These are phyloP conservation scores for Kodamaea arcana DNA, from an alignment of 1,139 yeast species.

Conservation along the genomic window DNA sequence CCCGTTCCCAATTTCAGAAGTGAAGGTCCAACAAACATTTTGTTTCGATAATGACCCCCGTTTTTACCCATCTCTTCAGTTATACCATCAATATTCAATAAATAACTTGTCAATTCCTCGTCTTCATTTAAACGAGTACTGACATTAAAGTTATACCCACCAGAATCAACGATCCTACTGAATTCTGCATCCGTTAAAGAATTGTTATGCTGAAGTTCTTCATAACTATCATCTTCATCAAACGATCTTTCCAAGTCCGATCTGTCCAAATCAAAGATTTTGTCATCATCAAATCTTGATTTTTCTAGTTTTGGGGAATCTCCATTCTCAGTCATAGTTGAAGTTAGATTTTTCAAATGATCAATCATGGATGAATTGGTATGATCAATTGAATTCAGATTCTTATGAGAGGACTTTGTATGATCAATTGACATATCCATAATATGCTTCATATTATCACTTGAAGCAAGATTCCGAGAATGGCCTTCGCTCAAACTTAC, in stretches of 20 bases:
- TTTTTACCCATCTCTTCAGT: slow-evolving; percentile 16
- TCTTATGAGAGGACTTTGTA: too few relatives aligned
- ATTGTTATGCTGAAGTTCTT: not conserved
- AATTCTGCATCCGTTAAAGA: slow-evolving; percentile 13
- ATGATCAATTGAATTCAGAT: too few relatives aligned
- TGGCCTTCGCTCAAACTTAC: too few relatives aligned
- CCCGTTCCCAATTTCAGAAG: not conserved
- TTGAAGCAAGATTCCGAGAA: too few relatives aligned
- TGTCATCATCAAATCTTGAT: not conserved
- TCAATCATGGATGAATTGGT: too few relatives aligned
- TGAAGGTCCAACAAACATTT: slow-evolving; percentile 2
- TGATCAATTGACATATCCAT: too few relatives aligned
- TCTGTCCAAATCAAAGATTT: too few relatives aligned
- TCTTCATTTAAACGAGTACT: slow-evolving; percentile 16
- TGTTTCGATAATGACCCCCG: not conserved
- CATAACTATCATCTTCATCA: slow-evolving; percentile 2
- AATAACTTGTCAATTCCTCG: slow-evolving; percentile 27
- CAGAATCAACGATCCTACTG: slow-evolving; percentile 17
- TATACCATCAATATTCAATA: slow-evolving; percentile 33
- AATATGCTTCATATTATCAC: too few relatives aligned
- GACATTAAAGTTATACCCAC: slow-evolving; percentile 21
- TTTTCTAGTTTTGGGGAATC: slow-evolving; percentile 2
- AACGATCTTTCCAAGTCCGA: too few relatives aligned
- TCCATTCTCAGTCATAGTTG: slow-evolving; percentile 10
- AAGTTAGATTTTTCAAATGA: slow-evolving; percentile 7